Conservation (phyloP, 2,329 filamentous ascomycete species). For the Canariomyces notabilis region DNA sequence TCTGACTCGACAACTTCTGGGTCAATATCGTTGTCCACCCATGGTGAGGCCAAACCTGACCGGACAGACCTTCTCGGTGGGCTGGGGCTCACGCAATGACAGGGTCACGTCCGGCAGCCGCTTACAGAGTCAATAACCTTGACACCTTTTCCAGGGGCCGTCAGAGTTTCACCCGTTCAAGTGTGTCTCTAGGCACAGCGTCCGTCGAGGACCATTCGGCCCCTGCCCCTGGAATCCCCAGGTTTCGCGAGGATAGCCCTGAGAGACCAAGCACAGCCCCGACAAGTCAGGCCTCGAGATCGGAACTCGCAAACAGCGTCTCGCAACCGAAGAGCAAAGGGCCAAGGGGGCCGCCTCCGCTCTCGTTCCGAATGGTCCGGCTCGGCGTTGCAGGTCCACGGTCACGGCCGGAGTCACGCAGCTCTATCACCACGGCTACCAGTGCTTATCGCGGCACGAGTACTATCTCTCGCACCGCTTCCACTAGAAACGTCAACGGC, state of each 20-base stretch:
- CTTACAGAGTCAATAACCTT: conserved; percentile 37
- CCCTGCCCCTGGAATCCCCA: conserved; percentile 30
- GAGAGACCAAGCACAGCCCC: conserved; percentile 37
- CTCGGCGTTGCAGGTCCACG: conserved; percentile 5
- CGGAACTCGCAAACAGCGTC: conserved; percentile 8
- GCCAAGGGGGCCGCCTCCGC: conserved; percentile 17
- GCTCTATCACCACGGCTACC: conserved; percentile 13
- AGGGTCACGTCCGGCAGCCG: conserved; percentile 38
- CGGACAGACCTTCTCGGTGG: neutral
- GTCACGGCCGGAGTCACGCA: conserved; percentile 15
- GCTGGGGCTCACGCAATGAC: conserved; percentile 7
- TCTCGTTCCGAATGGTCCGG: conserved; percentile 22
- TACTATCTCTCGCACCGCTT: conserved; percentile 29
- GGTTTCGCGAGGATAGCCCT: conserved; percentile 25
- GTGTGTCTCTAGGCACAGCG: conserved; percentile 16
- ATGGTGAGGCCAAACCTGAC: conserved; percentile 19
- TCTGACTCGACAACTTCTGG: conserved; percentile 20
- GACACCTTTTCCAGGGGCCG: conserved; percentile 34
- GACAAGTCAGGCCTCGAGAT: conserved; percentile 19
- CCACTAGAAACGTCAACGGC: conserved; percentile 20
- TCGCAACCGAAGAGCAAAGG: conserved; percentile 16
- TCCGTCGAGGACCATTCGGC: conserved; percentile 20
- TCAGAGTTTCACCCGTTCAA: conserved; percentile 26
- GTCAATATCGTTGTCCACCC: conserved; percentile 20
- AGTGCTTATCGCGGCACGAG: neutral